These are phyloP conservation scores for Rhodotorula sp. DNA, from an alignment of 1,284 basidiomycete genomes.

Conservation along the genomic window DNA sequence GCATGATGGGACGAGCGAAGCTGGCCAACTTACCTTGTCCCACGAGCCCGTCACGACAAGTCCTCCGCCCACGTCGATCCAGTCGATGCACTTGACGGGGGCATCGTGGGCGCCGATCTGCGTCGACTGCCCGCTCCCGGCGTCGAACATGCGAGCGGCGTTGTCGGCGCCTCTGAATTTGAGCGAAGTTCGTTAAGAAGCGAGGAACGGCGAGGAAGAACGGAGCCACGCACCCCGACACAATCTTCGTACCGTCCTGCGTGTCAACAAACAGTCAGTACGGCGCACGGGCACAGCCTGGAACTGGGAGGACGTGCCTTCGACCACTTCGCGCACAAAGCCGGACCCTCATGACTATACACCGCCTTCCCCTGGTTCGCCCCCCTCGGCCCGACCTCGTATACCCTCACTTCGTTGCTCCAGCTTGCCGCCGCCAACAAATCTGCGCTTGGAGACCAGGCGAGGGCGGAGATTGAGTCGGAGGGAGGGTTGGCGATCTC, in stretches of 20 bases:
- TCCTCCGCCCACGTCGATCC: slow-evolving; percentile 64
- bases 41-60: slow-evolving; percentile 71
- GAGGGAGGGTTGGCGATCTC: slow-evolving; percentile 58
- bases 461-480: slow-evolving; percentile 47
- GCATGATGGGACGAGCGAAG: no score
- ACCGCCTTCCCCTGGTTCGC: slow-evolving; percentile 70
- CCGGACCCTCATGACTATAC: slow-evolving; percentile 63
- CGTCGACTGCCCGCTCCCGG: slow-evolving; percentile 59
- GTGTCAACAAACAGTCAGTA: background rate
- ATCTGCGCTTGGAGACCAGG: slow-evolving; percentile 49
- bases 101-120: slow-evolving; percentile 81
- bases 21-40: slow-evolving; percentile 66
- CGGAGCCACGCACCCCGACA: slow-evolving; percentile 58
- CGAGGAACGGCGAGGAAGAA: background rate
- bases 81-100: slow-evolving; percentile 71
- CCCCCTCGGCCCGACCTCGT: slow-evolving; percentile 55
- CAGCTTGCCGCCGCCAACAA: slow-evolving; percentile 49
- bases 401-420: slow-evolving; percentile 50
- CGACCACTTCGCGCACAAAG: slow-evolving; percentile 13
- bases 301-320: slow-evolving; percentile 2
- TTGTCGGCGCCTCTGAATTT: slow-evolving; percentile 60
- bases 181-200: background rate
- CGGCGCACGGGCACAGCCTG: background rate
- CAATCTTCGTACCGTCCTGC: slow-evolving; percentile 51
- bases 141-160: slow-evolving; percentile 42